A percentile compares a stretch with the other conserved stretches of the same genome.
Conservation (phyloP, 305 asterid species). For the Solanum hybrid region DNA sequence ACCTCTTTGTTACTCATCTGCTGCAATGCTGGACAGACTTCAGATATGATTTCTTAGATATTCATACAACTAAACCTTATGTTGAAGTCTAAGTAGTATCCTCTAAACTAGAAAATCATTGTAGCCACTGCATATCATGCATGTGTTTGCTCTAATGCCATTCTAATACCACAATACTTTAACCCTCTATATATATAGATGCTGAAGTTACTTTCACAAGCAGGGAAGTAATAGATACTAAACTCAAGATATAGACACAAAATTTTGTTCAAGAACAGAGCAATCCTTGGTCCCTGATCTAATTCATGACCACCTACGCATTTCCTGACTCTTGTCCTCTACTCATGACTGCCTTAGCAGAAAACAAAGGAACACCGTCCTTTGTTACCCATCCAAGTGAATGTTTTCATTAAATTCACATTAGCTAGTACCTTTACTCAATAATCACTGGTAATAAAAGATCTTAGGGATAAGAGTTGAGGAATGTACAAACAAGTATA, state of each 20-base stretch:
- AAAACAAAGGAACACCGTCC: background rate
- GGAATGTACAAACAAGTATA: slow-evolving; percentile 97
- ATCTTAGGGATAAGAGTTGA: slow-evolving; percentile 25
- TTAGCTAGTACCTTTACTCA: background rate
- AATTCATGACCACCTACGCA: background rate
- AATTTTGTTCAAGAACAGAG: background rate
- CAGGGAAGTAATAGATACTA: background rate
- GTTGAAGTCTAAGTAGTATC: background rate
- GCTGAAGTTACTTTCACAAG: background rate
- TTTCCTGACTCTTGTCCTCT: background rate
- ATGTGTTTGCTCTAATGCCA: background rate
- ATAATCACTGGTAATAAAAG: background rate
- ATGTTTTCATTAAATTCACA: background rate
- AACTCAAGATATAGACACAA: background rate
- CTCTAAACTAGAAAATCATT: background rate
- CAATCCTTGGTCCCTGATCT: background rate
- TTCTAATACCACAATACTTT: background rate
- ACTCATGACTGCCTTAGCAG: background rate
- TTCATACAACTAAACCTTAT: background rate
- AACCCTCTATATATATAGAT: background rate
- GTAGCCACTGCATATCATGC: background rate
- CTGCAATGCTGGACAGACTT: background rate
- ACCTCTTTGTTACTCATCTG: background rate
- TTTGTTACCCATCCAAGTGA: background rate
- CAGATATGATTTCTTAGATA: background rate